Percentiles rank a stretch among this genome's conserved stretches.
phyloP scores from a whole-genome alignment of 2,329 filamentous ascomycete genomes.

The Cytospora piceicola region DNA sequence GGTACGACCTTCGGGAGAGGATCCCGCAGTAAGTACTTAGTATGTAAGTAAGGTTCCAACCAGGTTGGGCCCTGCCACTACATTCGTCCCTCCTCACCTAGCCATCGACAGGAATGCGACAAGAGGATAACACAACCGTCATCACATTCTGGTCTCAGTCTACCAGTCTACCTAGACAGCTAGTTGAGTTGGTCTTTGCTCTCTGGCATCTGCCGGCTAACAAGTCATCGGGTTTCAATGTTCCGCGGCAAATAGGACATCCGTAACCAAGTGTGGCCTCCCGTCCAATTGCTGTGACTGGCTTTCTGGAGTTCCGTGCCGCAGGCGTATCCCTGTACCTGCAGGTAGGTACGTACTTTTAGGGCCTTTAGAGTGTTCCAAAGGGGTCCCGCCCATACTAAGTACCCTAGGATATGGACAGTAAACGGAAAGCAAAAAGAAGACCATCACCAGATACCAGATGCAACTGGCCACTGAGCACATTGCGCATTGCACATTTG shows the following conservation, averaged over 20 bases:
- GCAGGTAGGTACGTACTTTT: neutral
- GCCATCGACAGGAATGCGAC: neutral
- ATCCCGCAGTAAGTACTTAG: neutral
- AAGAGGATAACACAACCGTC: neutral
- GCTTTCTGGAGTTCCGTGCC: neutral
- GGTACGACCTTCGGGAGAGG: conserved; percentile 17
- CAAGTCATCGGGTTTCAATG: neutral
- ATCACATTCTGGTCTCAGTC: neutral
- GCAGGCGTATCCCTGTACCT: neutral
- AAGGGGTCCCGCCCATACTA: neutral
- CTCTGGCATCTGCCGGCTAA: neutral
- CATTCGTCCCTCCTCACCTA: neutral
- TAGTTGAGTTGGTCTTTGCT: too few relatives aligned
- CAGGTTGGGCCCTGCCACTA: neutral
- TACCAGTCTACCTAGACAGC: too few relatives aligned
- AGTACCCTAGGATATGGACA: too few relatives aligned
- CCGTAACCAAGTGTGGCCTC: neutral
- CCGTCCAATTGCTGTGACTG: neutral
- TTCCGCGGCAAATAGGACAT: too few relatives aligned
- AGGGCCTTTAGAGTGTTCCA: neutral
- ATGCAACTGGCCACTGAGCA: neutral
- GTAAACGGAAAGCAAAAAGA: neutral
- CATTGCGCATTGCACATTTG: too few relatives aligned
- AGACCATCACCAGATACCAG: too few relatives aligned
- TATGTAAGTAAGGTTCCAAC: neutral